Conservation (phyloP, 768 basidiomycete species). For the Lyophyllum shimeji region DNA sequence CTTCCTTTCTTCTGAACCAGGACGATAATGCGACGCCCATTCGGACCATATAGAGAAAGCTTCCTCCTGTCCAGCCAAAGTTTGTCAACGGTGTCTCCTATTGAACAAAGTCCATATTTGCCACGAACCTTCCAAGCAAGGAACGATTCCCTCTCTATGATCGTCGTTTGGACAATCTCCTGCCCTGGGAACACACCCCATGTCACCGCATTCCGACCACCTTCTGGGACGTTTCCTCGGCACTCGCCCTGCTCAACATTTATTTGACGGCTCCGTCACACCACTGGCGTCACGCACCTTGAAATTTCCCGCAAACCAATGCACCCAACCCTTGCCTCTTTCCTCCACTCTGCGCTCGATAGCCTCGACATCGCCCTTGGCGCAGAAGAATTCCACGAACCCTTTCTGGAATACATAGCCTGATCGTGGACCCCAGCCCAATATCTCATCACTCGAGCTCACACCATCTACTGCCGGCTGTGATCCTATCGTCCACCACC, state of each 20-base stretch:
- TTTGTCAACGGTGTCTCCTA: neutral
- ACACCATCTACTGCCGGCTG: conserved; percentile 91
- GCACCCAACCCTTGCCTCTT: conserved; percentile 64
- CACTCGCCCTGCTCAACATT: conserved; percentile 63
- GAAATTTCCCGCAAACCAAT: conserved; percentile 84
- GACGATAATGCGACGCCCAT: conserved; percentile 88
- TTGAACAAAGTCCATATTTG: neutral
- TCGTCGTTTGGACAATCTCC: conserved; percentile 94
- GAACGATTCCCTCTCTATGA: conserved; percentile 95
- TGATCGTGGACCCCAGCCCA: conserved; percentile 92
- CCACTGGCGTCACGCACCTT: conserved; percentile 46
- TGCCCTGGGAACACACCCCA: conserved; percentile 99
- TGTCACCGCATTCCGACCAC: conserved; percentile 90
- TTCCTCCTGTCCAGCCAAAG: conserved; percentile 65
- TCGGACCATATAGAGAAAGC: conserved; percentile 95
- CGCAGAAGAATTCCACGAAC: conserved; percentile 96
- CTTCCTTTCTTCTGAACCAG: conserved; percentile 66
- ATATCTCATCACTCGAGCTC: conserved; percentile 67
- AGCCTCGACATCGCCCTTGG: conserved; percentile 50
- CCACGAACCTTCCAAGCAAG: conserved; percentile 86
- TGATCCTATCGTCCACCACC: conserved; percentile 97
- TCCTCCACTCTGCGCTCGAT: conserved; percentile 59
- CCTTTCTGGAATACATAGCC: conserved; percentile 98
- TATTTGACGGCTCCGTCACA: neutral
- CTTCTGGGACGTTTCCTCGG: conserved; percentile 74